These are phyloP conservation scores for Hypoxylon trugodes DNA, from an alignment of 495 filamentous ascomycete species.

Conservation along the genomic window DNA sequence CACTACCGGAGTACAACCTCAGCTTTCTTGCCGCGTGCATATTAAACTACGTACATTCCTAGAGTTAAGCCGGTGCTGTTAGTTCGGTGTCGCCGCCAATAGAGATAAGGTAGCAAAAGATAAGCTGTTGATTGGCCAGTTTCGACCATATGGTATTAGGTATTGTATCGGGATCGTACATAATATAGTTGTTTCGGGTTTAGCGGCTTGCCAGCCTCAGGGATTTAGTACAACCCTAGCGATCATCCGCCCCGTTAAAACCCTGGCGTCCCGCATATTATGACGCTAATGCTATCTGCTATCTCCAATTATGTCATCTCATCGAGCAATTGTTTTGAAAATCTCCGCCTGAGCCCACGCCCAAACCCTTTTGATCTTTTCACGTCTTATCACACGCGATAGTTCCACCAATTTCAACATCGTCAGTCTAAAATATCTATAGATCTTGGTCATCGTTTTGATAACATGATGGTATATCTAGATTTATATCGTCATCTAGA, in stretches of 20 bases:
- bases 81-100: conserved; percentile 33
- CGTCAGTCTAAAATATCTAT: neutral
- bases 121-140: conserved; percentile 30
- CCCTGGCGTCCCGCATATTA: conserved; percentile 33
- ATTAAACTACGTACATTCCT: conserved; percentile 18
- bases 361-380: too few species aligned
- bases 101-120: conserved; percentile 29
- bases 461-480: neutral
- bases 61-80: conserved; percentile 11
- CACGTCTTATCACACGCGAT: neutral
- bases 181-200: conserved; percentile 28
- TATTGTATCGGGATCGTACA: conserved; percentile 15
- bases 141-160: conserved; percentile 8
- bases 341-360: neutral
- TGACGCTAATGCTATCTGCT: conserved; percentile 34
- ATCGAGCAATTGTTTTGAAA: conserved; percentile 44
- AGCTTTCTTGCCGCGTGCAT: conserved; percentile 10
- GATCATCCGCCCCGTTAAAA: conserved; percentile 22
- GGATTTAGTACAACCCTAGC: conserved; percentile 10
- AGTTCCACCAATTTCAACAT: neutral
- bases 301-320: conserved; percentile 43
- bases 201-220: conserved; percentile 22
- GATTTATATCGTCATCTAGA: neutral
- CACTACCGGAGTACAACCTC: conserved; percentile 1
- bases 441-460: neutral